Percentiles rank a stretch among this genome's conserved stretches.
Conservation (phyloP, 805 yeast species). For the Monosporozyma unispora region DNA sequence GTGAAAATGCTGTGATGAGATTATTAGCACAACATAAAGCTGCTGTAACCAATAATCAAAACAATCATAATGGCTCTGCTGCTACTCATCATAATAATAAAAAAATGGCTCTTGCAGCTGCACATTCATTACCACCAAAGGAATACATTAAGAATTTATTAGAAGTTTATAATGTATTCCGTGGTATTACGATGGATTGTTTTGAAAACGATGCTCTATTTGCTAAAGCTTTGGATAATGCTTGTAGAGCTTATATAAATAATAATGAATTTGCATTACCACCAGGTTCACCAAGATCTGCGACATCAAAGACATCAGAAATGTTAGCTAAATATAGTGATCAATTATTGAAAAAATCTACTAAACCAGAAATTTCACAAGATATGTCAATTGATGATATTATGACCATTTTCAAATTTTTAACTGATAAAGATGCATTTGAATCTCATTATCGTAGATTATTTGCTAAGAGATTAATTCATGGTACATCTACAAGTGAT, state of each 20-base stretch:
- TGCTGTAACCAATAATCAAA: slow-evolving; percentile 8
- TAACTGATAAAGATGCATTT: slow-evolving; percentile 91
- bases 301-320: slow-evolving; percentile 80
- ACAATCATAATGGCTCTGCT: slow-evolving; percentile 3
- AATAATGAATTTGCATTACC: slow-evolving; percentile 71
- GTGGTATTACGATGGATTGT: slow-evolving; percentile 25
- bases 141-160: slow-evolving; percentile 71
- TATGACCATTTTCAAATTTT: slow-evolving; percentile 76
- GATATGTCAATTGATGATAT: slow-evolving; percentile 79
- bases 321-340: slow-evolving; percentile 85
- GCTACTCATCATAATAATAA: slow-evolving; percentile 28
- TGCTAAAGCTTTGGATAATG: slow-evolving; percentile 80
- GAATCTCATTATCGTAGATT: slow-evolving; percentile 86
- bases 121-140: slow-evolving; percentile 42
- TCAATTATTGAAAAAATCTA: slow-evolving; percentile 65
- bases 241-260: slow-evolving; percentile 80
- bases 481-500: slow-evolving; percentile 76
- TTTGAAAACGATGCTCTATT: slow-evolving; percentile 65
- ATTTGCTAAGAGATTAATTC: slow-evolving; percentile 81
- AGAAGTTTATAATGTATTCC: slow-evolving; percentile 56
- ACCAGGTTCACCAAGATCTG: slow-evolving; percentile 37
- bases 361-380: slow-evolving; percentile 56
- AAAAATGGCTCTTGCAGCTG: slow-evolving; percentile 34
- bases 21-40: slow-evolving; percentile 18
- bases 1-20: slow-evolving; percentile 31